Conservation (phyloP, 106 monocot genomes). For the Vanilla planifolia region DNA sequence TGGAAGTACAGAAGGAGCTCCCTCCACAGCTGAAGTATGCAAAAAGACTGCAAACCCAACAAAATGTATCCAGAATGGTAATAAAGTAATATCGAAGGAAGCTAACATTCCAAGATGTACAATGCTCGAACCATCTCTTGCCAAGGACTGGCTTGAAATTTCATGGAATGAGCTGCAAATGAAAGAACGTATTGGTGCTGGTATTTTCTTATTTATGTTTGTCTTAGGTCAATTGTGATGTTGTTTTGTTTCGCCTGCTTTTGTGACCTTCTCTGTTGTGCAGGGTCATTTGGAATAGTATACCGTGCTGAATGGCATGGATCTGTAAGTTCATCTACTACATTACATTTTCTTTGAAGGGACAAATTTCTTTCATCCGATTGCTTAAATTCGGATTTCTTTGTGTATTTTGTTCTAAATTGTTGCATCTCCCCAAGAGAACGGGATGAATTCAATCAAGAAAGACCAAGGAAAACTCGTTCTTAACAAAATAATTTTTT, state of each 20-base stretch:
- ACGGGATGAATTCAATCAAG: background rate
- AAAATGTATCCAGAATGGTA: constrained; percentile 11
- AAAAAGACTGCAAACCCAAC: constrained; percentile 14
- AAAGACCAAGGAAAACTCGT: no score
- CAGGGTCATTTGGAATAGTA: constrained; percentile 85
- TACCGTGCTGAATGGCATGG: constrained; percentile 90
- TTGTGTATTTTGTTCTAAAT: no score
- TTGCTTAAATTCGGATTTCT: background rate
- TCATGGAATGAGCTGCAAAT: constrained; percentile 79
- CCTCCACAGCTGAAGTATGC: constrained; percentile 16
- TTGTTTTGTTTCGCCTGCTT: constrained; percentile 7
- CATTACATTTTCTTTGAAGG: background rate
- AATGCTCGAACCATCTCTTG: constrained; percentile 55
- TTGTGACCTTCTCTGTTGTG: background rate
- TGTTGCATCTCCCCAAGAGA: no score
- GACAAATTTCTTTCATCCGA: background rate
- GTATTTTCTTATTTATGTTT: constrained; percentile 20
- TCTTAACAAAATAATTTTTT: no score
- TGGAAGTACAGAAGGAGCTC: constrained; percentile 11
- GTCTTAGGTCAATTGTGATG: background rate
- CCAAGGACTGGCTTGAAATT: constrained; percentile 73
- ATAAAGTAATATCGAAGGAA: constrained; percentile 8
- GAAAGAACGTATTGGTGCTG: constrained; percentile 64
- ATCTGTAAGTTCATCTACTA: constrained; percentile 37
- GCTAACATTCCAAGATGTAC: constrained; percentile 24